phyloP scores from a whole-genome alignment of 805 yeast species.

The Yamadazyma laniorum region DNA sequence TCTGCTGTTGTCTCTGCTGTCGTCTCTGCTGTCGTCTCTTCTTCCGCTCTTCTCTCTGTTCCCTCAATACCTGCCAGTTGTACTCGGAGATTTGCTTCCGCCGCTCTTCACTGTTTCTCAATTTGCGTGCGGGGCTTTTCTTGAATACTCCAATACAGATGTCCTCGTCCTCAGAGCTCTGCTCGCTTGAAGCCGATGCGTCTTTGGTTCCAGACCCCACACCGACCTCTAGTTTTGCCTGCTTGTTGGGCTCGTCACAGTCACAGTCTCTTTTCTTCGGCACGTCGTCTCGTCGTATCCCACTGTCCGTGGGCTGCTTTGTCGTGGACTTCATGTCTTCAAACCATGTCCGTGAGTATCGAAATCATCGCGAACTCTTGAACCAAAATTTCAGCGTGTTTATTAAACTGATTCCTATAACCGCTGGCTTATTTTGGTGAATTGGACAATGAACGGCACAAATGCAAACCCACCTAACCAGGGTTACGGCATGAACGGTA shows the following conservation, averaged over 20 bases:
- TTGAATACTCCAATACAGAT: background rate
- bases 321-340: background rate
- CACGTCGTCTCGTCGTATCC: background rate
- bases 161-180: background rate
- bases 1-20: background rate
- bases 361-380: background rate
- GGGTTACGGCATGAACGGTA: too few species aligned
- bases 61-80: conserved; percentile 22
- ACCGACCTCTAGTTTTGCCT: too few species aligned
- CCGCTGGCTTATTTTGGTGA: too few species aligned
- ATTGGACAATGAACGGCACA: background rate
- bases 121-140: conserved; percentile 7
- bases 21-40: conserved; percentile 7
- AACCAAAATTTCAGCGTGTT: background rate
- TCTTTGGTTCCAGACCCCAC: too few species aligned
- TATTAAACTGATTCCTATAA: too few species aligned
- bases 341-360: too few species aligned
- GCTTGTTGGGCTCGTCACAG: too few species aligned
- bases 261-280: background rate
- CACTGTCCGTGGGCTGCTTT: too few species aligned
- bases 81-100: conserved; percentile 27
- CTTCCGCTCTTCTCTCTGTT: conserved; percentile 26
- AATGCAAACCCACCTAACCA: too few species aligned
- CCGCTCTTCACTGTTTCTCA: conserved; percentile 14
- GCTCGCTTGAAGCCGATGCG: too few species aligned